Conservation (phyloP, 345 rosid genomes). For the Passiflora organensis region DNA sequence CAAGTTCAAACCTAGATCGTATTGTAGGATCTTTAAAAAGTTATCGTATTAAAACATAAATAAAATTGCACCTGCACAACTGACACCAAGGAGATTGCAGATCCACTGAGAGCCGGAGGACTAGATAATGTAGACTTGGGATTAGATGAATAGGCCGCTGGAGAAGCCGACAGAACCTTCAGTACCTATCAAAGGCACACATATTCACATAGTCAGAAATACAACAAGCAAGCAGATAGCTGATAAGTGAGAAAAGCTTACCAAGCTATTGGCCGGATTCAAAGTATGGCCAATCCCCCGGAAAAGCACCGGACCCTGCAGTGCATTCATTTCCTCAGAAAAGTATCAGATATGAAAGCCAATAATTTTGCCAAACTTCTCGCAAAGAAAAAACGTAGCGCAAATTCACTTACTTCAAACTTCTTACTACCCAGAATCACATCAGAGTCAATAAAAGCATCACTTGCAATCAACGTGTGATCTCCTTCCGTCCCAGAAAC, state of each 20-base stretch:
- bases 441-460: constrained; percentile 46
- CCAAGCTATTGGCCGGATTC: constrained; percentile 54
- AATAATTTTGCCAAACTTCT: no score
- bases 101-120: constrained; percentile 58
- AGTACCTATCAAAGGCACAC: background rate
- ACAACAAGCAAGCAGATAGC: background rate
- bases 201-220: background rate
- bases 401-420: constrained; percentile 35
- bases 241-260: constrained; percentile 18
- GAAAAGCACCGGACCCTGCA: constrained; percentile 60
- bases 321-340: no score
- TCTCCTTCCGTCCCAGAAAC: constrained; percentile 46
- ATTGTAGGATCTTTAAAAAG: no score
- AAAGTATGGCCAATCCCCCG: constrained; percentile 63
- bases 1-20: no score
- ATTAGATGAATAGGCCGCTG: constrained; percentile 64
- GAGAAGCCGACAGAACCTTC: constrained; percentile 53
- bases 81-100: constrained; percentile 58
- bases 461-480: constrained; percentile 56
- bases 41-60: no score
- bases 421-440: constrained; percentile 47
- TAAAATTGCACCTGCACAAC: constrained; percentile 43
- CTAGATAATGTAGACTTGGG: constrained; percentile 47
- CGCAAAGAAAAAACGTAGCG: background rate
- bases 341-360: no score